A percentile compares a stretch with the other conserved stretches of the same genome.
Evolutionary conservation across 371 early-diverging fungal species (phyloP).

Genomic region (Lichtheimia hyalospora): DNA sequence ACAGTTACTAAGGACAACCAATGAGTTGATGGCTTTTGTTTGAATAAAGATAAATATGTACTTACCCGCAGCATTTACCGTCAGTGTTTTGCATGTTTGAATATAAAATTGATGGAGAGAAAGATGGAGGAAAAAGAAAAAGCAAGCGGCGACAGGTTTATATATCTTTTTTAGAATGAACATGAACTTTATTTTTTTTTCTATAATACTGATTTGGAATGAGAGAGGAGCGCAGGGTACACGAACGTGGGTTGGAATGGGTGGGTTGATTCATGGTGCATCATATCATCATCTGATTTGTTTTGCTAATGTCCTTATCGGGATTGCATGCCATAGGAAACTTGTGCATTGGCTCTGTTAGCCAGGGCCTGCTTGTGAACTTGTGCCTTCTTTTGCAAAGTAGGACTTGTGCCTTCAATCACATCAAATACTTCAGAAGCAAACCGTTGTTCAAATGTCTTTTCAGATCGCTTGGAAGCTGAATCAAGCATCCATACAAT

Average conservation of each 20-base stretch:
- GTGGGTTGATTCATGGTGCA: no score
- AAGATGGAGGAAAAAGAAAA: neutral
- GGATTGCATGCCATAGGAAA: slow-evolving; percentile 38
- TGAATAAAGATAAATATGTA: neutral
- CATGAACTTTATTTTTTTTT: no score
- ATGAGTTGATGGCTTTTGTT: neutral
- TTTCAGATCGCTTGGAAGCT: slow-evolving; percentile 63
- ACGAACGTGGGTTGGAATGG: no score
- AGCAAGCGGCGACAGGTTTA: no score
- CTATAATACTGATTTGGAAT: no score
- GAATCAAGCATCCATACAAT: slow-evolving; percentile 90
- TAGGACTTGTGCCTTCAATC: slow-evolving; percentile 70
- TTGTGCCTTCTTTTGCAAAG: slow-evolving; percentile 62
- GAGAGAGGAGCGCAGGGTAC: no score
- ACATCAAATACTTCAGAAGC: slow-evolving; percentile 83
- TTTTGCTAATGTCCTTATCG: slow-evolving; percentile 12
- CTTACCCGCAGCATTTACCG: neutral
- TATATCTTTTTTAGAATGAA: no score
- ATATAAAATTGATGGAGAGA: neutral
- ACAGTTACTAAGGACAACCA: slow-evolving; percentile 11
- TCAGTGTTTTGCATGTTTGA: neutral
- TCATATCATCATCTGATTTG: no score
- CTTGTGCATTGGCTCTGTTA: slow-evolving; percentile 81
- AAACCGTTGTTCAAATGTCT: slow-evolving; percentile 70
- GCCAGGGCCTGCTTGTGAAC: slow-evolving; percentile 75